Base-by-base conservation (phyloP, 1,139 yeast genomes). In the Yamadazyma spencermartinsiae region DNA sequence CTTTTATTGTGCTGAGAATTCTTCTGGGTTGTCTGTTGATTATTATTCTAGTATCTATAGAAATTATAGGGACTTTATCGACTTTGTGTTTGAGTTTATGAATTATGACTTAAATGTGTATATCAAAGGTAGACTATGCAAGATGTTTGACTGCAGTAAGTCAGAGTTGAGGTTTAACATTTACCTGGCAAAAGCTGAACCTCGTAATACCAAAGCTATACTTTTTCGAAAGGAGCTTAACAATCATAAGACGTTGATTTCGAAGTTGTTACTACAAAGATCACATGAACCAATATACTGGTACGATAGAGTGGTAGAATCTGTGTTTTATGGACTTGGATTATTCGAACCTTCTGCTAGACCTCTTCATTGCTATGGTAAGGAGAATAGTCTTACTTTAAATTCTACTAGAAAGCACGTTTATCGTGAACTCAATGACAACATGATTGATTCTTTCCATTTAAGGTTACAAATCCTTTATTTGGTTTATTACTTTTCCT, bases 281-380 rank as follows among this genome's bases (percentile, higher is more conserved):
- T 33, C 39, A 4, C 13, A 20, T 15, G 35, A 31, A 10, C 50
- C 49, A 28, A 39, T 32, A 2, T 45, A 60, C 39, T 60, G 68
- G 66, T 61, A 55, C 41, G 74, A 68, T 38, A 44, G 68, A n/a
- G 48, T 60, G 8, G 56, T 58, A 3, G 69, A 63, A 29, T 54
- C 41, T 34, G 46, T 55, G 0, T 60, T 69, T 37, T 55, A 57
- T 34, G 72, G 72, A 2, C 43, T 65, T 14, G 53, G 51, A 2
- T 24, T 17, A n/a, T n/a, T 15, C 6, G 41, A 15, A 4, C 30
- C 28, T 25, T 29, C 31, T n/a, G 6, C 30, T 16, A 42, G 44
- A 4, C 66, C 70, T 0, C 36, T 37, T 9, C 56, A 69, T 1
- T 65, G 68, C 38, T 68, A 56, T 39, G 49, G 50, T 8, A 51